Evolutionary conservation across 2,329 filamentous ascomycete genomes (phyloP), one percentile per base, ranked within the genome.

Genomic region (Cytospora piceae): DNA sequence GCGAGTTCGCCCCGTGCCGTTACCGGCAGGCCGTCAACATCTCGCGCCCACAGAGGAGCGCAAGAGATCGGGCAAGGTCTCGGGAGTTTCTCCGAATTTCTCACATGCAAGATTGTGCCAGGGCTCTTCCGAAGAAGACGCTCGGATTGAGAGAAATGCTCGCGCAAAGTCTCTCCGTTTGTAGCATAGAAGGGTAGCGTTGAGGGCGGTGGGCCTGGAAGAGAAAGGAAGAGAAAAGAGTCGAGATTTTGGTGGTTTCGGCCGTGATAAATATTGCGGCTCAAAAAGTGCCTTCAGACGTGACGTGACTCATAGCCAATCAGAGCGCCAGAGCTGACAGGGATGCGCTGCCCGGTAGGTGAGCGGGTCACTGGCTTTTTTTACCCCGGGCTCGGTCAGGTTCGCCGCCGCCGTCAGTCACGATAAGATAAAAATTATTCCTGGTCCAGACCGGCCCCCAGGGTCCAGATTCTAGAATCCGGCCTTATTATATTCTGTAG

Each of bases 101-200:
- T 92, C 91, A 93, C 92, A 92, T 93, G 91, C 91, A 81, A 69
- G 59, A 20, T 58, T 52, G 17, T 60, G 56, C 55, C 63, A 39
- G 52, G 37, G 61, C 42, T 8, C 34, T 32, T 32, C 61, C 53
- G 61, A 63, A 14, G 60, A 62, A 63, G 54, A 39, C 63, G 24
- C 56, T 62, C 69, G 58, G 63, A 64, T 63, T 65, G 75, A 79
- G 76, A 76, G 73, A 72, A 61, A 52, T 72, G 74, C 76, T 74
- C 72, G 71, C 74, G 76, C 75, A 74, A 70, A 63, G 39, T 74
- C 71, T 81, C 81, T 90, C 83, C 82, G 84, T 86, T 85, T 90
- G 89, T 88, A 88, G 90, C 90, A 92, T 92, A 92, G 90, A 93
- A 92, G 93, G 90, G 90, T 90, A 90, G 90, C 90, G 85, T 91